Evolutionary conservation across 805 yeast genomes (phyloP).

Genomic region (Candida ponderosae): DNA sequence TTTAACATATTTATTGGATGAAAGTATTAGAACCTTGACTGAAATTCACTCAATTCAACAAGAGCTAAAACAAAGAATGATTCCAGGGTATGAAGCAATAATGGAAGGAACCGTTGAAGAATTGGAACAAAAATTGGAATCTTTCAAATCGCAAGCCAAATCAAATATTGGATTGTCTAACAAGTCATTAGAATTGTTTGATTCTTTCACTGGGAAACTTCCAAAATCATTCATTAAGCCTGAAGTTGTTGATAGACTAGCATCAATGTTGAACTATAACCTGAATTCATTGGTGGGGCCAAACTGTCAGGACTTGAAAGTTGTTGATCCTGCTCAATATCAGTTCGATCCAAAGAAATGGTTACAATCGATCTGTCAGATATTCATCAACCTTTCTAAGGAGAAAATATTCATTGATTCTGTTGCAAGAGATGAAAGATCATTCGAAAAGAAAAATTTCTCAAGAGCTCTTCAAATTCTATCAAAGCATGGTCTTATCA

Average conservation of each 20-base stretch:
- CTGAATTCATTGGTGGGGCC: conserved; percentile 93
- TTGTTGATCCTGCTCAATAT: conserved; percentile 73
- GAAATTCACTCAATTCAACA: conserved; percentile 70
- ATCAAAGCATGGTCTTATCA: conserved; percentile 43
- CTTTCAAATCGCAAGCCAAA: conserved; percentile 70
- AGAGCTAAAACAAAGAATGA: conserved; percentile 47
- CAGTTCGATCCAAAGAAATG: conserved; percentile 74
- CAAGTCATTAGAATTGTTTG: conserved; percentile 73
- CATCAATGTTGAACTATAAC: conserved; percentile 94
- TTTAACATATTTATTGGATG: conserved; percentile 86
- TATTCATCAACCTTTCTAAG: conserved; percentile 63
- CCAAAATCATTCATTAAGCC: conserved; percentile 81
- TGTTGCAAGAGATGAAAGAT: conserved; percentile 87
- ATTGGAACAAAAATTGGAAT: conserved; percentile 42
- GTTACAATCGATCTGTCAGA: conserved; percentile 60
- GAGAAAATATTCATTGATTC: conserved; percentile 67
- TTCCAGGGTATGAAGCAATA: conserved; percentile 16
- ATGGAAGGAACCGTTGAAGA: conserved; percentile 56
- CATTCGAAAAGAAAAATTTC: conserved; percentile 64
- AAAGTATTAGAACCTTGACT: conserved; percentile 71
- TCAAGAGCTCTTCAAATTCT: conserved; percentile 64
- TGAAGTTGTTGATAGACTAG: conserved; percentile 88
- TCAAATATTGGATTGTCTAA: conserved; percentile 78
- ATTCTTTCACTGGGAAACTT: conserved; percentile 75
- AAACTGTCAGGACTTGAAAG: conserved; percentile 81